These are phyloP conservation scores for Calamus simplicifolius DNA, from an alignment of 176 grass and related monocot species.

Conservation along the genomic window DNA sequence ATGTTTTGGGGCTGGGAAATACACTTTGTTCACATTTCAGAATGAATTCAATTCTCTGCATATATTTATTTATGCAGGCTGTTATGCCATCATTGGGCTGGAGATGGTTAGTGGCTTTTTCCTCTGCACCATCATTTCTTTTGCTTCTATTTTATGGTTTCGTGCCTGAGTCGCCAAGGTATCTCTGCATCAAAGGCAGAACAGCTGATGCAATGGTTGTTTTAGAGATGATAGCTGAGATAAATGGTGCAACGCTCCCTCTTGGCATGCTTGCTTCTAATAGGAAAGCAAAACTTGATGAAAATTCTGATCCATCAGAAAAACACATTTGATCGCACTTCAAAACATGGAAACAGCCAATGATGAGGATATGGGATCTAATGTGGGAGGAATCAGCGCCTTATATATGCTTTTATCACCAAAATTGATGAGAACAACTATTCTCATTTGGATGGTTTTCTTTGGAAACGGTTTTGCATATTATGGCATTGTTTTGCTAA, in stretches of 20 bases:
- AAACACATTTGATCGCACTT: constrained; percentile 35
- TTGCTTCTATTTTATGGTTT: constrained; percentile 72
- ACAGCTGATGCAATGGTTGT: constrained; percentile 45
- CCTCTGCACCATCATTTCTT: constrained; percentile 68
- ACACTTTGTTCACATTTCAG: too few relatives aligned
- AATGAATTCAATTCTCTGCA: background rate
- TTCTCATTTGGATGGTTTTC: constrained; percentile 96
- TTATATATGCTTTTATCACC: constrained; percentile 65
- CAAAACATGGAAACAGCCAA: constrained; percentile 14
- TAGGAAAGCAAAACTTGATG: constrained; percentile 54
- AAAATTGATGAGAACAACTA: constrained; percentile 64
- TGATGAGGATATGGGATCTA: constrained; percentile 26
- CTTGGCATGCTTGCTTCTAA: constrained; percentile 64
- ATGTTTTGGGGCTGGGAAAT: too few relatives aligned
- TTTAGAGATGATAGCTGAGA: constrained; percentile 64
- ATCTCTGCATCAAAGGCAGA: constrained; percentile 77
- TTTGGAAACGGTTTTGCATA: constrained; percentile 95
- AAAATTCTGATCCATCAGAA: constrained; percentile 53
- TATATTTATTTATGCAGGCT: constrained; percentile 34
- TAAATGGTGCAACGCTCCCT: constrained; percentile 53
- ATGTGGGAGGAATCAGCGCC: constrained; percentile 48
- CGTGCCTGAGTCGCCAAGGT: constrained; percentile 86
- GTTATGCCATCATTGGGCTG: constrained; percentile 92
- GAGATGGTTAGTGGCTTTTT: constrained; percentile 83
- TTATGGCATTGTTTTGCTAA: constrained; percentile 93